Conservation (phyloP, 108 stramenopile genomes). For the Seminavis robusta region DNA sequence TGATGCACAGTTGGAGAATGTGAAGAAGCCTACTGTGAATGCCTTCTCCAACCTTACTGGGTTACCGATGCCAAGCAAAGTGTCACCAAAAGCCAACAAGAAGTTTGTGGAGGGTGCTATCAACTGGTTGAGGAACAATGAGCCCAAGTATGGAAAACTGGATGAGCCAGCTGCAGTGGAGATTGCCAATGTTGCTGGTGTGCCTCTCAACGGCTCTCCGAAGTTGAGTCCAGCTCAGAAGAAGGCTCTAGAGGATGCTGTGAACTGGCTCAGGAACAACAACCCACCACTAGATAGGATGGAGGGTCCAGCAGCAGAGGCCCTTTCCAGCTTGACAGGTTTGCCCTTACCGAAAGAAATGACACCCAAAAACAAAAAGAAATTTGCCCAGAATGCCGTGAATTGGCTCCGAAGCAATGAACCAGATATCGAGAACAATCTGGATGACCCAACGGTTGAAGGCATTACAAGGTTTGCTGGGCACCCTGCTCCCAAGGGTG, state of each 20-base stretch:
- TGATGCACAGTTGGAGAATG: neutral
- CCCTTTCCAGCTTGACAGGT: neutral
- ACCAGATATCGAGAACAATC: neutral
- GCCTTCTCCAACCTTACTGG: slow-evolving; percentile 6
- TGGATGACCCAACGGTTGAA: slow-evolving; percentile 9
- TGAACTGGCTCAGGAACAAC: slow-evolving; percentile 26
- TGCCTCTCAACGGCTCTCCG: neutral
- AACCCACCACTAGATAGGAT: slow-evolving; percentile 4
- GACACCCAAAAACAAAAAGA: slow-evolving; percentile 6
- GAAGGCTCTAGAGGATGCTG: slow-evolving; percentile 6
- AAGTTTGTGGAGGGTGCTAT: neutral
- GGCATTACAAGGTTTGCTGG: slow-evolving; percentile 10
- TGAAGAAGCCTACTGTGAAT: neutral
- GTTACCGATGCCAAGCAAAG: neutral
- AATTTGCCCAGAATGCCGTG: slow-evolving; percentile 1
- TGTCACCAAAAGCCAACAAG: neutral
- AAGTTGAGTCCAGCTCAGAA: slow-evolving; percentile 1
- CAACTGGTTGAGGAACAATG: neutral
- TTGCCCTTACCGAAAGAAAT: slow-evolving; percentile 1
- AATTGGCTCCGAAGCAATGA: slow-evolving; percentile 20
- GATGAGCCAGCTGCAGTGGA: neutral
- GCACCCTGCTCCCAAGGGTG: neutral
- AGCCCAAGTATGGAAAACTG: neutral
- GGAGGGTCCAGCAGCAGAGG: neutral
- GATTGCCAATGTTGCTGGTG: neutral